A percentile compares a stretch with the other conserved stretches of the same genome.
Conservation (phyloP, 2,329 filamentous ascomycete species). For the Microascus cirrosus region DNA sequence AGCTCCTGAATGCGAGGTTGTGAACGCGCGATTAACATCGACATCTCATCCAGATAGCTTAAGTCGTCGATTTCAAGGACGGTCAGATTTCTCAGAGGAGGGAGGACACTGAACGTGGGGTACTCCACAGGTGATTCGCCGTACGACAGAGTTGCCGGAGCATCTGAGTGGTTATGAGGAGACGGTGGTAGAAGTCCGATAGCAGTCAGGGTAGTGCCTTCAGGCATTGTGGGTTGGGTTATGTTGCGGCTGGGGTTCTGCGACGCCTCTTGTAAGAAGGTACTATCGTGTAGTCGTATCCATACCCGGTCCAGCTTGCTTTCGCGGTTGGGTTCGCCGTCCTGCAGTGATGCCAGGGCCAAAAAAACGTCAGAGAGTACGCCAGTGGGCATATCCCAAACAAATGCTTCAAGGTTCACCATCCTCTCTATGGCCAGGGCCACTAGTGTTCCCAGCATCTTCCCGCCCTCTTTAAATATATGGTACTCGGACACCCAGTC, state of each 20-base stretch:
- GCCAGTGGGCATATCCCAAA: slow-evolving; percentile 85
- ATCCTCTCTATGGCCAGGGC: slow-evolving; percentile 71
- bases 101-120: slow-evolving; percentile 69
- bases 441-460: slow-evolving; percentile 79
- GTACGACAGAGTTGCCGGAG: slow-evolving; percentile 29
- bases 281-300: slow-evolving; percentile 75
- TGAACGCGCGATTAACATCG: slow-evolving; percentile 62
- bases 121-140: slow-evolving; percentile 56
- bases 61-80: slow-evolving; percentile 75
- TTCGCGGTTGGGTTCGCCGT: slow-evolving; percentile 28
- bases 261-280: slow-evolving; percentile 1
- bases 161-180: slow-evolving; percentile 10
- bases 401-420: slow-evolving; percentile 69
- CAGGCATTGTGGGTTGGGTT: slow-evolving; percentile 7
- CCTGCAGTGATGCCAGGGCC: slow-evolving; percentile 57
- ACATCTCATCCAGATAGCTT: slow-evolving; percentile 76
- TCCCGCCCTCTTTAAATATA: slow-evolving; percentile 72
- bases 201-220: slow-evolving; percentile 23
- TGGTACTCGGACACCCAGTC: slow-evolving; percentile 76
- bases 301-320: slow-evolving; percentile 59
- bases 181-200: slow-evolving; percentile 25
- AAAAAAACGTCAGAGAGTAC: slow-evolving; percentile 74
- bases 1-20: slow-evolving; percentile 56
- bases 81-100: slow-evolving; percentile 61
- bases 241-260: background rate